A percentile compares a stretch with the other conserved stretches of the same genome.
These are phyloP conservation scores for Tricholoma terreum DNA, from an alignment of 768 basidiomycete species.

Conservation along the genomic window DNA sequence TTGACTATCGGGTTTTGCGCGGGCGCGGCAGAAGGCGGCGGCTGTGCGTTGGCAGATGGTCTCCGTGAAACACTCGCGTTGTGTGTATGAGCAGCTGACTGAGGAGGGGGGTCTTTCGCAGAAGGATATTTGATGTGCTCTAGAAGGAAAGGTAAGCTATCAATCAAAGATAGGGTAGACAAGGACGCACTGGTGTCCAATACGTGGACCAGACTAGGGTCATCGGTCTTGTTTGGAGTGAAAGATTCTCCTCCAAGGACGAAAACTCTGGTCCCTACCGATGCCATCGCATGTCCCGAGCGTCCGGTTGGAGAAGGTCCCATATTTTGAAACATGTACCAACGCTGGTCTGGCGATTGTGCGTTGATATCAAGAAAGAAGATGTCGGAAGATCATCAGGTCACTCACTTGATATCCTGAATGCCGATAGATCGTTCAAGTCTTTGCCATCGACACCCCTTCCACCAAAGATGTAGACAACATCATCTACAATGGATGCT, in stretches of 20 bases:
- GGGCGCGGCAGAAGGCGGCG: conserved; percentile 22
- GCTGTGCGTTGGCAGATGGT: conserved; percentile 35
- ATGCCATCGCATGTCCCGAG: conserved; percentile 98
- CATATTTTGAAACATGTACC: conserved; percentile 99
- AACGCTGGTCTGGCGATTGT: conserved; percentile 74
- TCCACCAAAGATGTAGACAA: conserved; percentile 97
- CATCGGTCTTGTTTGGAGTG: conserved; percentile 67
- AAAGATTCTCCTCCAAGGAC: conserved; percentile 95
- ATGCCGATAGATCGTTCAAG: conserved; percentile 89
- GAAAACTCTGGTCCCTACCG: conserved; percentile 82
- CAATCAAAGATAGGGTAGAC: neutral
- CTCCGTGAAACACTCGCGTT: conserved; percentile 37
- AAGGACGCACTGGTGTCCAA: conserved; percentile 85
- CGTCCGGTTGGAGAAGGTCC: conserved; percentile 90
- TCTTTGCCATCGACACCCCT: conserved; percentile 97
- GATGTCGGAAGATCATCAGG: conserved; percentile 2
- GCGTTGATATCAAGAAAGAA: conserved; percentile 6
- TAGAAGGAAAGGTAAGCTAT: conserved; percentile 3
- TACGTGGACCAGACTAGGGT: conserved; percentile 80
- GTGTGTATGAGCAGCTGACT: conserved; percentile 8
- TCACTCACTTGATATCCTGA: conserved; percentile 91
- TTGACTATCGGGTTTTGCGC: conserved; percentile 23
- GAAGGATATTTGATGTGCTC: conserved; percentile 27
- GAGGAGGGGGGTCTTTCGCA: conserved; percentile 19
- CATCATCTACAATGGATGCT: conserved; percentile 93